These are phyloP conservation scores for Microdochium paspali DNA, from an alignment of 2,329 filamentous ascomycete species.

Conservation along the genomic window DNA sequence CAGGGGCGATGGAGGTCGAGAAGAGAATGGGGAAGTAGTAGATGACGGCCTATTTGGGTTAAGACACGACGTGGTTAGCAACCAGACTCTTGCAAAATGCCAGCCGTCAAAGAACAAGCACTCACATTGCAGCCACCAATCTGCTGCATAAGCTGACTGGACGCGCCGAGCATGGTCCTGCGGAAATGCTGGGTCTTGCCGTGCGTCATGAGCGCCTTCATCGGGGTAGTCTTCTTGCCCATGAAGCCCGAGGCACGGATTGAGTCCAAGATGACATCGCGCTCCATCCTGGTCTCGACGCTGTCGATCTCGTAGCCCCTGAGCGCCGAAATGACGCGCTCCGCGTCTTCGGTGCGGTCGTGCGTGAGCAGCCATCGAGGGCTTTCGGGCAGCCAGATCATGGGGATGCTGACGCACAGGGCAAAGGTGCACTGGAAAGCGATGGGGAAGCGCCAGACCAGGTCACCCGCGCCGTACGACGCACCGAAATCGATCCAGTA, in stretches of 20 bases:
- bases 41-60: constrained; percentile 32
- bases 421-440: constrained; percentile 37
- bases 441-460: constrained; percentile 47
- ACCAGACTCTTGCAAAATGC: background rate
- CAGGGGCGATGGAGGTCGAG: constrained; percentile 26
- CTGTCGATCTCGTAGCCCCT: constrained; percentile 37
- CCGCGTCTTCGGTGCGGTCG: constrained; percentile 32
- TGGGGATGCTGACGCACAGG: constrained; percentile 29
- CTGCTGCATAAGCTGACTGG: constrained; percentile 54
- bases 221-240: constrained; percentile 32
- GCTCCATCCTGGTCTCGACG: constrained; percentile 47
- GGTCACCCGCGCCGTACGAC: constrained; percentile 29
- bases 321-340: constrained; percentile 19
- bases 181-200: constrained; percentile 59
- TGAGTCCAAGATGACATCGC: constrained; percentile 52
- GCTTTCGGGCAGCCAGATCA: constrained; percentile 35
- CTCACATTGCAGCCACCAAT: constrained; percentile 42
- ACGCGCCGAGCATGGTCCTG: constrained; percentile 50
- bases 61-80: background rate
- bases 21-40: constrained; percentile 56
- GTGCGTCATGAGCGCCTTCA: constrained; percentile 47
- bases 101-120: too few relatives aligned
- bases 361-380: constrained; percentile 39
- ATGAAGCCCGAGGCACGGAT: constrained; percentile 44
- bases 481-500: constrained; percentile 43